phyloP scores from a whole-genome alignment of 148 eudicot species.

The Limonium bicolor region DNA sequence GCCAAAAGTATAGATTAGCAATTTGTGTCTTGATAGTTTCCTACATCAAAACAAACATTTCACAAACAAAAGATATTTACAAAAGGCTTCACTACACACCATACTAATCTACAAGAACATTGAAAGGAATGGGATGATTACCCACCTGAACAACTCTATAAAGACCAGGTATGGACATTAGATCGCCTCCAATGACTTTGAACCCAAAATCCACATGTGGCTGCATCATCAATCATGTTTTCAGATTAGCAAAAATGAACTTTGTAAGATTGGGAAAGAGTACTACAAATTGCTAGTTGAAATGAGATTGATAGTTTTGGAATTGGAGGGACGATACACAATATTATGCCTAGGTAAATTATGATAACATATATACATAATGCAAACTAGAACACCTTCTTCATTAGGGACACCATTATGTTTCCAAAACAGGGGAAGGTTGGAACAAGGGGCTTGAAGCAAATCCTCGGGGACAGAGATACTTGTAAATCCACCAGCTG shows the following conservation, averaged over 20 bases:
- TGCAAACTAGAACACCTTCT: slow-evolving; percentile 24
- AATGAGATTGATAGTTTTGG: too few relatives aligned
- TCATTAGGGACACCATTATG: slow-evolving; percentile 58
- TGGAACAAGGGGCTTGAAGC: slow-evolving; percentile 77
- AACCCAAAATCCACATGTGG: slow-evolving; percentile 84
- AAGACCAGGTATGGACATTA: slow-evolving; percentile 90
- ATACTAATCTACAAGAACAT: too few relatives aligned
- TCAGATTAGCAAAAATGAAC: too few relatives aligned
- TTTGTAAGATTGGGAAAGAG: too few relatives aligned
- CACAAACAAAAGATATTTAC: too few relatives aligned
- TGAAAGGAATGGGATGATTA: too few relatives aligned
- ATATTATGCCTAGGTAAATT: too few relatives aligned
- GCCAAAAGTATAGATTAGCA: slow-evolving; percentile 83
- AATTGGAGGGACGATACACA: too few relatives aligned
- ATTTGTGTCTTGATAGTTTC: slow-evolving; percentile 63
- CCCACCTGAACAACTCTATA: slow-evolving; percentile 91
- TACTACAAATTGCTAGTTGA: too few relatives aligned
- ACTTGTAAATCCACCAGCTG: slow-evolving; percentile 87
- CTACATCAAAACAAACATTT: slow-evolving; percentile 22
- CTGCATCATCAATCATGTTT: too few relatives aligned
- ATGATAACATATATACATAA: background rate
- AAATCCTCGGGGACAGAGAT: slow-evolving; percentile 51
- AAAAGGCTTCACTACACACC: too few relatives aligned
- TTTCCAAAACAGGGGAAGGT: slow-evolving; percentile 73
- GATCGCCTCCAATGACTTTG: slow-evolving; percentile 67